phyloP scores from a whole-genome alignment of 2,329 filamentous ascomycete genomes.

The Colletotrichum cereale region DNA sequence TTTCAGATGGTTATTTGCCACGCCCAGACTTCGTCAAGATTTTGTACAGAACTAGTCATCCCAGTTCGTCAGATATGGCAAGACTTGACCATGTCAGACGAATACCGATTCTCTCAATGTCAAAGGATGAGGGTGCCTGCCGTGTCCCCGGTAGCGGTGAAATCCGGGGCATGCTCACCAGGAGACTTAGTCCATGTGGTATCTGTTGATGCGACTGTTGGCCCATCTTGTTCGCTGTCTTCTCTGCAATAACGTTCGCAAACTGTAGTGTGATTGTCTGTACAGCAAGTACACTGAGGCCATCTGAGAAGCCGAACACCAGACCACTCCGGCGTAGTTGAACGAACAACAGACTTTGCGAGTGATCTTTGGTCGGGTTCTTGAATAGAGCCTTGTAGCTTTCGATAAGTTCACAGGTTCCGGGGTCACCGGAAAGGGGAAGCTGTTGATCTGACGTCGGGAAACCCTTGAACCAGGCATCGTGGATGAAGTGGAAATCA shows the following conservation, averaged over 20 bases:
- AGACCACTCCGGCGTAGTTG: not conserved
- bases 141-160: too few relatives aligned
- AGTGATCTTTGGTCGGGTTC: not conserved
- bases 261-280: not conserved
- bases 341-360: not conserved
- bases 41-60: not conserved
- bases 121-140: too few relatives aligned
- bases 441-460: not conserved
- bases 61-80: not conserved
- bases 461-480: not conserved
- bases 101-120: too few relatives aligned
- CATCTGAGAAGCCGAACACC: not conserved
- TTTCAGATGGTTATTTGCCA: not conserved
- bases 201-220: not conserved
- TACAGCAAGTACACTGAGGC: not conserved
- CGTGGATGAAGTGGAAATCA: not conserved
- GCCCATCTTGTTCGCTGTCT: not conserved
- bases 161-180: not conserved
- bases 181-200: not conserved
- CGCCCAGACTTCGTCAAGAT: not conserved
- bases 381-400: not conserved
- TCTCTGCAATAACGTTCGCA: not conserved
- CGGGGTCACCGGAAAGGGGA: not conserved
- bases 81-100: constrained; percentile 4
- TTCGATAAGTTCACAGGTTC: not conserved